Percentiles rank a stretch among this genome's conserved stretches.
These are phyloP conservation scores for Botryobasidium botryosum DNA, from an alignment of 768 basidiomycete species.

Conservation along the genomic window DNA sequence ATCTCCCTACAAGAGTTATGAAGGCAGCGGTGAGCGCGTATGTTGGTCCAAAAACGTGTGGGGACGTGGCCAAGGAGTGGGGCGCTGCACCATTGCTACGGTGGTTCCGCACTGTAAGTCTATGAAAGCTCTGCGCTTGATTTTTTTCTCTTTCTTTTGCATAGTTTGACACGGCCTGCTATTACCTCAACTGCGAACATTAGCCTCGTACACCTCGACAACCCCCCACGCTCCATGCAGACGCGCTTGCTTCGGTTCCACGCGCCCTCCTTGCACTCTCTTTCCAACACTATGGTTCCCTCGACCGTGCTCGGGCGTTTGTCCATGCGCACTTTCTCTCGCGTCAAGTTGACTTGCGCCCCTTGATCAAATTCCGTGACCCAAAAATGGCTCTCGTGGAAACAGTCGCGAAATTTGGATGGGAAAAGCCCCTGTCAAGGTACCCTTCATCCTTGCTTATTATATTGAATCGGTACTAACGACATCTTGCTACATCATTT, in stretches of 20 bases:
- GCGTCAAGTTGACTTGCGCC: slow-evolving; percentile 64
- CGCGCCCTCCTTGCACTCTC: slow-evolving; percentile 76
- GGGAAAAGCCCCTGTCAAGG: slow-evolving; percentile 56
- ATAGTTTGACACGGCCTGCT: neutral
- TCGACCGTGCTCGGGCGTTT: slow-evolving; percentile 74
- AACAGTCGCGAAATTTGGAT: slow-evolving; percentile 50
- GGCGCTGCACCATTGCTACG: slow-evolving; percentile 61
- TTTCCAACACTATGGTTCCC: slow-evolving; percentile 74
- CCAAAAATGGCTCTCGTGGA: slow-evolving; percentile 62
- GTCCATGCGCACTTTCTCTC: slow-evolving; percentile 78
- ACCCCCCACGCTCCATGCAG: slow-evolving; percentile 50
- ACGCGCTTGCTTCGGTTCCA: slow-evolving; percentile 77
- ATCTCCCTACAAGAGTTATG: slow-evolving; percentile 78
- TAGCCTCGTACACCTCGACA: slow-evolving; percentile 11
- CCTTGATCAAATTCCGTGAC: slow-evolving; percentile 65
- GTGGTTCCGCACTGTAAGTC: slow-evolving; percentile 62
- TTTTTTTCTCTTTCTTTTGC: neutral
- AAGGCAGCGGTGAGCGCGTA: slow-evolving; percentile 87
- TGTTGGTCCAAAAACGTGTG: slow-evolving; percentile 72
- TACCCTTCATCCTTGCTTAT: slow-evolving; percentile 18
- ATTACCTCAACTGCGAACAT: neutral
- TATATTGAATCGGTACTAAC: slow-evolving; percentile 5
- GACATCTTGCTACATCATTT: neutral
- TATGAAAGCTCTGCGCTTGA: slow-evolving; percentile 5
- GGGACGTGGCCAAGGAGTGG: slow-evolving; percentile 71